Conservation (phyloP, 352 stramenopile species). For the Pythium monospermum region DNA sequence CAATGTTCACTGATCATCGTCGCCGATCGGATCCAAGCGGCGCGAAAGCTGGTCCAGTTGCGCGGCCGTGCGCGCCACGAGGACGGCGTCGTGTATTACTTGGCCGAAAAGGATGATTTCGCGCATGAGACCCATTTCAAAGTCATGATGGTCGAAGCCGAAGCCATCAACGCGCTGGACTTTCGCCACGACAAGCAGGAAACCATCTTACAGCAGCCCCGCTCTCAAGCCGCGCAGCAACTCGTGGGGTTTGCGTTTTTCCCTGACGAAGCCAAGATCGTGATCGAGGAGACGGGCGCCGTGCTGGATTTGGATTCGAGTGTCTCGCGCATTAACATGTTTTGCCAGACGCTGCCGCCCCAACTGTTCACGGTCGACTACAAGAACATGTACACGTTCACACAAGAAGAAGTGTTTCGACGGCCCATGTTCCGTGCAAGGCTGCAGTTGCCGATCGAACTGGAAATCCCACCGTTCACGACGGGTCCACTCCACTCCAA, state of each 20-base stretch:
- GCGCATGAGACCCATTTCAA: constrained; percentile 44
- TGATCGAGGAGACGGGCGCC: constrained; percentile 52
- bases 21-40: constrained; percentile 42
- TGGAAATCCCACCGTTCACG: constrained; percentile 42
- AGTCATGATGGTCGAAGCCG: constrained; percentile 33
- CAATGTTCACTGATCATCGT: constrained; percentile 65
- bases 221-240: constrained; percentile 33
- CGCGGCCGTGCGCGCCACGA: constrained; percentile 67
- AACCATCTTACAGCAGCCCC: constrained; percentile 51
- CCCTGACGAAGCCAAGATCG: constrained; percentile 27
- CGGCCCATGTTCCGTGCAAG: constrained; percentile 40
- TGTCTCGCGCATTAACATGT: constrained; percentile 69
- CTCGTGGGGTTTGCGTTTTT: constrained; percentile 27
- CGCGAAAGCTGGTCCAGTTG: constrained; percentile 69
- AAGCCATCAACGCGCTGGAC: constrained; percentile 56
- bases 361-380: constrained; percentile 45
- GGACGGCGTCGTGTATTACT: constrained; percentile 73
- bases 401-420: constrained; percentile 10
- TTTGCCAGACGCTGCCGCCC: constrained; percentile 64
- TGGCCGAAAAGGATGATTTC: constrained; percentile 47
- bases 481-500: constrained; percentile 53
- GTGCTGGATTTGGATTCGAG: constrained; percentile 72
- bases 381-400: constrained; percentile 54
- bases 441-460: constrained; percentile 45
- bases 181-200: constrained; percentile 63